Percentiles rank a stretch among this genome's conserved stretches.
These are phyloP conservation scores for Eucalyptus caleyi DNA, from an alignment of 345 rosid genomes.

Conservation along the genomic window DNA sequence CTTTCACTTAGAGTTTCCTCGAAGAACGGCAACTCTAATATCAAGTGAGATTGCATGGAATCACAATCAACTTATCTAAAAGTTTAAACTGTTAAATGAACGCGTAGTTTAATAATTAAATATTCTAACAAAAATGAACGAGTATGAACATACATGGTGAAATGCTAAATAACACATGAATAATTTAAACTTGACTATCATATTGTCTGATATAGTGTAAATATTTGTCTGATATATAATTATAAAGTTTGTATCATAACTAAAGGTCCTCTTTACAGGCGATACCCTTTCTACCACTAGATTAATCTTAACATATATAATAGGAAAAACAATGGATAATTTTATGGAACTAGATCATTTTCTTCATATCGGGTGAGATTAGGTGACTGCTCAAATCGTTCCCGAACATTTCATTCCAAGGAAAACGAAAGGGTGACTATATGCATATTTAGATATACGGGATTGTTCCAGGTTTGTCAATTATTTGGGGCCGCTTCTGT, in stretches of 20 bases:
- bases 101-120: not conserved
- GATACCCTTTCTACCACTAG: not conserved
- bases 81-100: too few species aligned
- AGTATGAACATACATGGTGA: not conserved
- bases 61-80: too few species aligned
- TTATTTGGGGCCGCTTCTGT: not conserved
- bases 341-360: not conserved
- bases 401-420: not conserved
- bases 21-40: accelerated
- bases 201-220: not conserved
- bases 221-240: not conserved
- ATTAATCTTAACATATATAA: not conserved
- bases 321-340: not conserved
- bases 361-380: not conserved
- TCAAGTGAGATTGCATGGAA: not conserved
- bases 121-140: not conserved
- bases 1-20: not conserved
- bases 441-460: not conserved
- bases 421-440: not conserved
- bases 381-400: not conserved
- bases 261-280: not conserved
- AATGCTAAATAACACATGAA: not conserved
- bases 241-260: not conserved
- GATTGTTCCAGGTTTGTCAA: not conserved
- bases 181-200: not conserved